These are phyloP conservation scores for Nemania diffusa DNA, from an alignment of 2,329 filamentous ascomycete species.

Conservation along the genomic window DNA sequence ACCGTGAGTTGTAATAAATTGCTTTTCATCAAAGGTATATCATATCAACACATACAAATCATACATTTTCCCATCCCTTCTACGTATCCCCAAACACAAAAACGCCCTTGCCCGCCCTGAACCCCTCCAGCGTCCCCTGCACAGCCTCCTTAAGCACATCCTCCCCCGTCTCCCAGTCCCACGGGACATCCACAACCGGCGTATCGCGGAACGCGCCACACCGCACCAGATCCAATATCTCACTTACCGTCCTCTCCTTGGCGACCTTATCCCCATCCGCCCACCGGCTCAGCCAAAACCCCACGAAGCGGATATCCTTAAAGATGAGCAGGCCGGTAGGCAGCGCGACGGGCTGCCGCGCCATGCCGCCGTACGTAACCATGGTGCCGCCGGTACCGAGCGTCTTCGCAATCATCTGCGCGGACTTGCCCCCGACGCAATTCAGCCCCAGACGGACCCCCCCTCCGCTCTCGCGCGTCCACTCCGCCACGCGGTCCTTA, in stretches of 20 bases:
- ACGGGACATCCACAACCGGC: constrained; percentile 83
- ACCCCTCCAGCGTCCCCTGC: constrained; percentile 84
- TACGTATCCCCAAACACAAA: constrained; percentile 79
- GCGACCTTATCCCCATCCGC: constrained; percentile 77
- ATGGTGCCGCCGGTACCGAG: constrained; percentile 76
- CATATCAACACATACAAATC: not conserved
- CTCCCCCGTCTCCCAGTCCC: constrained; percentile 83
- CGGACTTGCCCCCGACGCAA: constrained; percentile 90
- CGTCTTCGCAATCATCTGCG: constrained; percentile 79
- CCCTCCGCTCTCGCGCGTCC: constrained; percentile 78
- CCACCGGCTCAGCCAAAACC: constrained; percentile 96
- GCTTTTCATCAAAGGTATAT: not conserved
- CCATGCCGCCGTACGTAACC: constrained; percentile 97
- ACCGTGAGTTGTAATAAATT: no score
- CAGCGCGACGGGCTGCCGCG: constrained; percentile 82
- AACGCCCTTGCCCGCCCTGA: constrained; percentile 86
- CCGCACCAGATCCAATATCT: constrained; percentile 81
- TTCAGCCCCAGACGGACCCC: constrained; percentile 84
- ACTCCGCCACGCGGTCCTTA: constrained; percentile 67
- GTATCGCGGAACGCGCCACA: constrained; percentile 83
- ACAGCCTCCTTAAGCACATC: constrained; percentile 76
- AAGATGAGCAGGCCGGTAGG: constrained; percentile 92
- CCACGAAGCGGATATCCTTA: constrained; percentile 86
- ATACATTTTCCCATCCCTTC: constrained; percentile 18
- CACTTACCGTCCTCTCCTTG: constrained; percentile 83